Evolutionary conservation across 2,329 filamentous ascomycete genomes (phyloP).

Genomic region (Talaromyces verruculosus): DNA sequence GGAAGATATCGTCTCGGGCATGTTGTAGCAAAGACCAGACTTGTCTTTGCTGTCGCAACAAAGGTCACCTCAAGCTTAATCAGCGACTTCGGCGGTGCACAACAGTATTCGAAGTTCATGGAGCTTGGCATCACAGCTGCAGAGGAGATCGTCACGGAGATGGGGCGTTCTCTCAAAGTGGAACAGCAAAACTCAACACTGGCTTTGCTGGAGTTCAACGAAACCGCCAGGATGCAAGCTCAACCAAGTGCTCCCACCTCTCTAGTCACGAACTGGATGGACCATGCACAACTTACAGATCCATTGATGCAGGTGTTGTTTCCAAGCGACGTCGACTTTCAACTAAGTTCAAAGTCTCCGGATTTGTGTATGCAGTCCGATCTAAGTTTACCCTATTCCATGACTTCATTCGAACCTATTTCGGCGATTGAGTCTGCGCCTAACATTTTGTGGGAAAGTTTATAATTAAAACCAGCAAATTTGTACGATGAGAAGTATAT

Average conservation of each 20-base stretch:
- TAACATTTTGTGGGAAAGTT: background rate
- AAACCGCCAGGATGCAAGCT: background rate
- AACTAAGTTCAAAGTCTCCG: background rate
- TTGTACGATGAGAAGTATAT: background rate
- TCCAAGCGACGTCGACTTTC: background rate
- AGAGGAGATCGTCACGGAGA: background rate
- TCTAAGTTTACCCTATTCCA: background rate
- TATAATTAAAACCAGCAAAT: background rate
- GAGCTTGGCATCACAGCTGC: background rate
- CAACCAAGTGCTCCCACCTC: background rate
- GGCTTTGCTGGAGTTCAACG: background rate
- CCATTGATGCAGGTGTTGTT: background rate
- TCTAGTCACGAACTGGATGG: background rate
- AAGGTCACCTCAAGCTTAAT: background rate
- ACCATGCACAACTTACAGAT: background rate
- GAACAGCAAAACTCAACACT: background rate
- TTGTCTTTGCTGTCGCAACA: background rate
- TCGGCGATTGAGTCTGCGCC: background rate
- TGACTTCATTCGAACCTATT: background rate
- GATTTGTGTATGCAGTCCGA: background rate
- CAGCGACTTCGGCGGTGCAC: background rate
- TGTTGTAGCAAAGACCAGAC: background rate
- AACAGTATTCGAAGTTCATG: background rate
- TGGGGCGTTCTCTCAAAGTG: background rate
- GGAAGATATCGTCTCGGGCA: background rate